These are phyloP conservation scores for Colletotrichum chlorophyti DNA, from an alignment of 2,329 filamentous ascomycete species.

Conservation along the genomic window DNA sequence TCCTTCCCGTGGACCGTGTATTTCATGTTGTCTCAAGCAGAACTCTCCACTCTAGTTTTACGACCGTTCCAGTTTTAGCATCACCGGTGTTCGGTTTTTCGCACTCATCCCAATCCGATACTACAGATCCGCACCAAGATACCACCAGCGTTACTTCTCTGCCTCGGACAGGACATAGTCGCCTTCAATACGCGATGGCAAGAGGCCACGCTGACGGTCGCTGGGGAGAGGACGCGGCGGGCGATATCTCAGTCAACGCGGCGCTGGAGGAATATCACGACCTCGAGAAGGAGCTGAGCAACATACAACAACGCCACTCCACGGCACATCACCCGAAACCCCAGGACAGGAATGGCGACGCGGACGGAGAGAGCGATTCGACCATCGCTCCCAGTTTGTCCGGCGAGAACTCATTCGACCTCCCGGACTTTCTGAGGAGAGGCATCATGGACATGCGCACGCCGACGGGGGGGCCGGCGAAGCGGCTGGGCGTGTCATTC, in stretches of 20 bases:
- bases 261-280: conserved; percentile 31
- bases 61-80: too few species aligned
- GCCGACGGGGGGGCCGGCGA: conserved; percentile 68
- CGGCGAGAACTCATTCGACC: conserved; percentile 56
- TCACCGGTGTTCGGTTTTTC: too few species aligned
- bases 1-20: too few species aligned
- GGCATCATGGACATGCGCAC: conserved; percentile 79
- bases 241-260: conserved; percentile 30
- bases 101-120: too few species aligned
- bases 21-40: too few species aligned
- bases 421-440: conserved; percentile 74
- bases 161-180: too few species aligned
- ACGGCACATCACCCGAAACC: background rate
- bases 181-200: background rate
- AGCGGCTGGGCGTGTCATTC: conserved; percentile 80
- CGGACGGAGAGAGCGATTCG: conserved; percentile 21
- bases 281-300: conserved; percentile 33
- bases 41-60: too few species aligned
- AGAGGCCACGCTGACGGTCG: conserved; percentile 30
- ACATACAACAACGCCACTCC: conserved; percentile 24
- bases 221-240: conserved; percentile 34
- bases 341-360: background rate
- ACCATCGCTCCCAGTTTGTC: conserved; percentile 12
- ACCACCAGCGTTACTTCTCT: too few species aligned
- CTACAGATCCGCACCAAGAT: too few species aligned